A percentile compares a stretch with the other conserved stretches of the same genome.
phyloP scores from a whole-genome alignment of 192 early-diverging fungal species.

The Jimgerdemannia flammicorona region DNA sequence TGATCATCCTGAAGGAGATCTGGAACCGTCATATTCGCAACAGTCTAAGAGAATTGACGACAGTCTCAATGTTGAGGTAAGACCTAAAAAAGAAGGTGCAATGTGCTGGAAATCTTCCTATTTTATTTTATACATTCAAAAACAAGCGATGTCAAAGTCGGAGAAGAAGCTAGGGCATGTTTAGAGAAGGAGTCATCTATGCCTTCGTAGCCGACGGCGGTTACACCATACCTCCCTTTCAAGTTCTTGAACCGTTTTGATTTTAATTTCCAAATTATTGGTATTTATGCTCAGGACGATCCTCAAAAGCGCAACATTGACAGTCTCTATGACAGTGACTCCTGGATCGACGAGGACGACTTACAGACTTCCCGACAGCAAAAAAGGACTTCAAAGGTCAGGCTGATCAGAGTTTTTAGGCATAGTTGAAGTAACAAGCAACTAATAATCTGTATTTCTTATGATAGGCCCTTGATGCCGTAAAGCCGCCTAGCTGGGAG shows the following conservation, averaged over 20 bases:
- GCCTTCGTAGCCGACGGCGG: no score
- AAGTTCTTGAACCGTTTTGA: no score
- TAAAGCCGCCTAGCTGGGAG: neutral
- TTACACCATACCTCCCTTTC: no score
- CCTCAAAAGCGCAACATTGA: neutral
- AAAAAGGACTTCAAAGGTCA: neutral
- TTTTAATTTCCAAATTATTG: neutral
- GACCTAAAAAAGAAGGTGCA: neutral
- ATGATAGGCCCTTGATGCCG: neutral
- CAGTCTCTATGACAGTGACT: neutral
- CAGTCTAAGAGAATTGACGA: no score
- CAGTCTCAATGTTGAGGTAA: no score
- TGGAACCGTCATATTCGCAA: no score
- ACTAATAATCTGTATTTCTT: neutral
- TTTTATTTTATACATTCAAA: conserved; percentile 1
- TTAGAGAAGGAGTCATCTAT: neutral
- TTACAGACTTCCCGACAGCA: neutral
- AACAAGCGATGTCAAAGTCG: neutral
- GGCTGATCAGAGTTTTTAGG: neutral
- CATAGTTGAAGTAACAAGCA: neutral
- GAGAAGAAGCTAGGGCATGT: neutral
- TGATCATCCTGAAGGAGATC: no score
- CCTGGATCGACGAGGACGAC: neutral
- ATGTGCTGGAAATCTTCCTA: neutral
- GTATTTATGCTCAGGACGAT: neutral